Evolutionary conservation across 2,329 filamentous ascomycete genomes (phyloP), one percentile per base, ranked within the genome.

Genomic region (Sarocladiaceae sp.): DNA sequence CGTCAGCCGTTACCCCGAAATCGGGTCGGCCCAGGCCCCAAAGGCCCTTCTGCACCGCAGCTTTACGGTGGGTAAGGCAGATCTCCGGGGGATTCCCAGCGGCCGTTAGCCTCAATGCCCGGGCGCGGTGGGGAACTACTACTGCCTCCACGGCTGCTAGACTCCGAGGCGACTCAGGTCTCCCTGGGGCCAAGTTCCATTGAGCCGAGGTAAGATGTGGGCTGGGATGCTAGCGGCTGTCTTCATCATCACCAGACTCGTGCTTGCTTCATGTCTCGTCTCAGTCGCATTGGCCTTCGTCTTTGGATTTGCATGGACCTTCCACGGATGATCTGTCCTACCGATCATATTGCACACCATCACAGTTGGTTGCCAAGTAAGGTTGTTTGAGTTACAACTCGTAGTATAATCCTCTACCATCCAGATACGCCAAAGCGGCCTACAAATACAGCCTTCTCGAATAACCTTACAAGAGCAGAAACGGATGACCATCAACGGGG

Each of bases 191-290:
- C 13, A 29, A n/a, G 33, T 43, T 37, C 44, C 44, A 13, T 44
- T 46, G 32, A 34, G 47, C 47, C 47, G 47, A 48, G 47, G 47
- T 46, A 46, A 46, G 35, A 21, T 15, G 23, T n/a, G n/a, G n/a
- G n/a, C n/a, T n/a, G n/a, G n/a, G n/a, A n/a, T n/a, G n/a, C n/a
- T n/a, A n/a, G n/a, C n/a, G n/a, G n/a, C n/a, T n/a, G n/a, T n/a
- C n/a, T n/a, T n/a, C n/a, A n/a, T n/a, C 19, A 9, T 27, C 23
- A n/a, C 34, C 19, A 39, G 9, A 23, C 34, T n/a, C 20, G 34
- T 39, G 19, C n/a, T 19, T 35, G 10, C 5, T 19, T 20, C 33
- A 29, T 29, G 26, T 29, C 26, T 9, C 26, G 26, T 7, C 26
- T 29, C 26, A 13, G 26, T n/a, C n/a, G n/a, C n/a, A n/a, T n/a